Evolutionary conservation across 2,329 filamentous ascomycete species (phyloP), one percentile per base, ranked within the genome.

Genomic region (Cladosporium colombiae): DNA sequence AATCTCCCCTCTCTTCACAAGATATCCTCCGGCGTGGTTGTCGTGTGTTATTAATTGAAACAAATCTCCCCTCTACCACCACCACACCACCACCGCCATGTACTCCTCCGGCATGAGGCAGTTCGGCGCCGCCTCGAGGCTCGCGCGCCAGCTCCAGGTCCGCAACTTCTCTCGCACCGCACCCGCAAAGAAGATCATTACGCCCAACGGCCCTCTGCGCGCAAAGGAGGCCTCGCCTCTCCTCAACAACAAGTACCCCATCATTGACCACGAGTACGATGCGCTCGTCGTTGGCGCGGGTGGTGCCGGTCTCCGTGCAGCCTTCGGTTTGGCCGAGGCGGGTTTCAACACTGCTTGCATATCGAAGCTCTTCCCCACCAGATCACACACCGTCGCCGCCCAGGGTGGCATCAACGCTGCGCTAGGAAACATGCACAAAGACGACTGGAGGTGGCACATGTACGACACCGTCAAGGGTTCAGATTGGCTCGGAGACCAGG

Each of bases 361-460:
- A 81, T 85, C 84, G 57, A 94, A 94, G 84, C 88, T 94, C 67
- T 94, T 94, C 83, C 91, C 91, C 59, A 95, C 91, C 62, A 85
- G 91, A 84, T 90, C 86, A 78, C 91, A 95, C 81, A 95, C 91
- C 10, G 91, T 95, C 74, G 91, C 91, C 66, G 82, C 82, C 14
- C 82, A 84, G 75, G 91, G 91, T 77, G 91, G 91, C 76, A 94
- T 95, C 84, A 95, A 95, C 79, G 91, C 91, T 65, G 91, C 91
- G 61, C 85, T 95, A 65, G 91, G 91, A 77, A 97, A 96, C 84
- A 97, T 97, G 93, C 93, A 97, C 85, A 88, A 94, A 84, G 93
- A 97, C 76, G 93, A 97, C 83, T 97, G 93, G 93, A 89, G 93
- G 85, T 97, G 93, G 93, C 93, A 97, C 83, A 97, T 97, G 93